Percentiles rank a stretch among this genome's conserved stretches.
Evolutionary conservation across 2,329 filamentous ascomycete species (phyloP).

Genomic region (Trichoderma endophyticum): DNA sequence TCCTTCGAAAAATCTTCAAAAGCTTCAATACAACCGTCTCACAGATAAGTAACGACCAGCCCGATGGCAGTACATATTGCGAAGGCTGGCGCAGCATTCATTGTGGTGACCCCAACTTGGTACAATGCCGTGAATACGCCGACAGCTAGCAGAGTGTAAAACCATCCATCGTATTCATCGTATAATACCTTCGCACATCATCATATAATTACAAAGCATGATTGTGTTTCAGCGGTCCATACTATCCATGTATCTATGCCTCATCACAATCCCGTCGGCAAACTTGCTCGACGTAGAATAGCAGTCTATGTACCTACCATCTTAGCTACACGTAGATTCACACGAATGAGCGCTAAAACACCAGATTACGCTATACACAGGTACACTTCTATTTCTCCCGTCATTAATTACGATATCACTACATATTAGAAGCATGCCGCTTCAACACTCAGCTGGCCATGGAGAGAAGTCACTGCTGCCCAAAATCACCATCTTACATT

Average conservation of each 20-base stretch:
- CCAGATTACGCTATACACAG: neutral
- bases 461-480: neutral
- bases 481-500: fast-evolving
- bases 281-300: neutral
- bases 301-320: neutral
- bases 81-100: neutral
- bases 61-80: neutral
- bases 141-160: neutral
- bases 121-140: neutral
- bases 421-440: neutral
- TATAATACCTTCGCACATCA: neutral
- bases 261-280: neutral
- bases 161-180: neutral
- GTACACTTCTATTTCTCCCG: neutral
- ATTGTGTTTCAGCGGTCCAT: neutral
- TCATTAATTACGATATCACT: neutral
- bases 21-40: neutral
- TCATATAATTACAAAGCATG: neutral
- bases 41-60: neutral
- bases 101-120: neutral
- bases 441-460: neutral
- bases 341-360: neutral
- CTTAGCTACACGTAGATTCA: neutral
- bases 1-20: neutral
- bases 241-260: neutral